Conservation (phyloP, 2,329 filamentous ascomycete species). For the Curvularia hawaiiensis region DNA sequence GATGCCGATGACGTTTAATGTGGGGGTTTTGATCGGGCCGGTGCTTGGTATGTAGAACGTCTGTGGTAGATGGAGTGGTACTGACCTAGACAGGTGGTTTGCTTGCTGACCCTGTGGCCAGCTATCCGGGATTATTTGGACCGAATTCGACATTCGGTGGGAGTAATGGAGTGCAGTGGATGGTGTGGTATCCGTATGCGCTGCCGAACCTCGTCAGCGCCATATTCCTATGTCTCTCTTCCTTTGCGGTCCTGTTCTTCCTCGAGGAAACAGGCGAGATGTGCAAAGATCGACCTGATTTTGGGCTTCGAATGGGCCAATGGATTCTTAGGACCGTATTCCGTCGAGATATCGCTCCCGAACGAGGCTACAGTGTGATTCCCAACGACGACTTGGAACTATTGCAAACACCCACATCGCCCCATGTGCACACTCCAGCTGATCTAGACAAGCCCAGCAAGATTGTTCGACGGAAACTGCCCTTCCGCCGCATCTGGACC, state of each 20-base stretch:
- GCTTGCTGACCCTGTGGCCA: conserved; percentile 68
- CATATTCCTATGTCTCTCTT: conserved; percentile 61
- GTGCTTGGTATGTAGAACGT: conserved; percentile 36
- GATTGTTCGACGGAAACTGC: conserved; percentile 42
- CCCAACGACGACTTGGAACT: conserved; percentile 39
- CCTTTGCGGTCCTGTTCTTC: conserved; percentile 63
- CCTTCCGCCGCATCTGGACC: conserved; percentile 55
- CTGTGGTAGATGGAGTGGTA: background rate
- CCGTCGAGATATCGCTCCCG: conserved; percentile 25
- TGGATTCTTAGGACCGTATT: conserved; percentile 46
- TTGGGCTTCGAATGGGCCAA: conserved; percentile 46
- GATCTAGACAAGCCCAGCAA: conserved; percentile 20
- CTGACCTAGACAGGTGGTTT: conserved; percentile 62
- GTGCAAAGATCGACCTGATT: conserved; percentile 49
- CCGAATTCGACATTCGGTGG: conserved; percentile 62
- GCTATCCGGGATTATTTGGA: conserved; percentile 67
- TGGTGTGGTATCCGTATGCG: conserved; percentile 69
- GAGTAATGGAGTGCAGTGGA: conserved; percentile 65
- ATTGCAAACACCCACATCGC: conserved; percentile 37
- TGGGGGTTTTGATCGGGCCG: conserved; percentile 55
- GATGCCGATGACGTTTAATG: conserved; percentile 71
- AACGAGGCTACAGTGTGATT: conserved; percentile 41
- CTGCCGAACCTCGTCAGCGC: conserved; percentile 72
- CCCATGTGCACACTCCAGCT: conserved; percentile 8
- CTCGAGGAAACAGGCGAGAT: conserved; percentile 65